phyloP scores from a whole-genome alignment of 1,284 basidiomycete genomes.

The Fomes fomentarius region DNA sequence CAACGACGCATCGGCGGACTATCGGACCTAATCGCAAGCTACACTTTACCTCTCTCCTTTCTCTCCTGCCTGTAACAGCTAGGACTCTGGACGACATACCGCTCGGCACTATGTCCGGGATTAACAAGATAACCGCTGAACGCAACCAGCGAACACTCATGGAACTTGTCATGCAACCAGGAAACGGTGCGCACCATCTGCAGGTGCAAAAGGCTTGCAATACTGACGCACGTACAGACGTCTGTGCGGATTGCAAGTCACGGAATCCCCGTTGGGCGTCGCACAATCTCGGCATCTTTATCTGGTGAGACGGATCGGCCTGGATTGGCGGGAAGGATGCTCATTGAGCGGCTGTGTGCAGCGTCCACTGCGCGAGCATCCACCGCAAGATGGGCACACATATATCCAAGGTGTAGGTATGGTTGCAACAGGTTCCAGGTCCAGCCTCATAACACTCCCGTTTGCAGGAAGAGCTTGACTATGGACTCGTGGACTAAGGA shows the following conservation, averaged over 20 bases:
- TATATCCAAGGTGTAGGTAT: constrained; percentile 78
- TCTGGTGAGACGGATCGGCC: constrained; percentile 58
- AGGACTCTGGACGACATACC: too few species aligned
- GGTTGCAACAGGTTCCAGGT: constrained; percentile 13
- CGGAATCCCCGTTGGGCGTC: constrained; percentile 83
- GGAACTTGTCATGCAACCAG: constrained; percentile 69
- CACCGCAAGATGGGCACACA: constrained; percentile 91
- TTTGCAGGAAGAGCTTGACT: constrained; percentile 76
- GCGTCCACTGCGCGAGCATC: constrained; percentile 82
- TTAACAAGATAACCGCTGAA: constrained; percentile 64
- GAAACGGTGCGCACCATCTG: constrained; percentile 64
- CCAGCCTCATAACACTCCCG: background rate
- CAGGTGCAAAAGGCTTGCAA: constrained; percentile 13
- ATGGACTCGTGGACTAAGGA: constrained; percentile 86
- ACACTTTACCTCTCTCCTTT: too few species aligned
- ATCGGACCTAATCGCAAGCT: too few species aligned
- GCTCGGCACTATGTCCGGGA: background rate
- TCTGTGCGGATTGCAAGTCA: constrained; percentile 85
- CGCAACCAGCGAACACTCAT: constrained; percentile 69
- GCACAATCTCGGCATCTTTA: constrained; percentile 79
- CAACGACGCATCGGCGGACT: too few species aligned
- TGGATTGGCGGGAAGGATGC: background rate
- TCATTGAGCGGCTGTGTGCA: constrained; percentile 31
- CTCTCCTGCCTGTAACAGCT: too few species aligned
- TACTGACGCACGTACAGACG: constrained; percentile 46